Evolutionary conservation across 805 yeast species (phyloP).

Genomic region (Kregervanrija fluxuum): DNA sequence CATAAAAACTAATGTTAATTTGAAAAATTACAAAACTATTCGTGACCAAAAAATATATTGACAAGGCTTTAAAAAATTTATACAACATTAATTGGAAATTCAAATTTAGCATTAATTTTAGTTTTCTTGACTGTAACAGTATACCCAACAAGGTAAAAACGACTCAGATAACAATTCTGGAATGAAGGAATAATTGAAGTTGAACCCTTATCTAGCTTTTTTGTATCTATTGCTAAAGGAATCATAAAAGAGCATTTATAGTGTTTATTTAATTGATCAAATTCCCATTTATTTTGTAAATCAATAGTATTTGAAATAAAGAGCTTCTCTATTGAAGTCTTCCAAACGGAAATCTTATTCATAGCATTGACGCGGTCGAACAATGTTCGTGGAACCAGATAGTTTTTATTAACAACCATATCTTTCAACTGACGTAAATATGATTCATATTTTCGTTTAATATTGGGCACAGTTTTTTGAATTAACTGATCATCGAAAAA

Average conservation of each 20-base stretch:
- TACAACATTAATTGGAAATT: not conserved
- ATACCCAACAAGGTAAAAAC: slow-evolving; percentile 5
- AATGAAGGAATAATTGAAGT: slow-evolving; percentile 4
- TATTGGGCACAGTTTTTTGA: slow-evolving; percentile 4
- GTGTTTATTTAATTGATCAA: not conserved
- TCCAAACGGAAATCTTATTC: slow-evolving; percentile 4
- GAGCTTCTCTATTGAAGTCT: slow-evolving; percentile 3
- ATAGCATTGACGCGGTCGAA: slow-evolving; percentile 2
- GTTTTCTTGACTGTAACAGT: slow-evolving; percentile 1
- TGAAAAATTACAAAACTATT: too few relatives aligned
- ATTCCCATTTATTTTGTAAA: slow-evolving; percentile 3
- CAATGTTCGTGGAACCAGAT: slow-evolving; percentile 1
- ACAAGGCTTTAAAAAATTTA: too few relatives aligned
- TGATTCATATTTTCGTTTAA: not conserved
- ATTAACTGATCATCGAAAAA: slow-evolving; percentile 6
- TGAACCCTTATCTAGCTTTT: not conserved
- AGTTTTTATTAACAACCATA: not conserved
- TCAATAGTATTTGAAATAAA: slow-evolving; percentile 2
- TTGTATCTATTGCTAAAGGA: slow-evolving; percentile 1
- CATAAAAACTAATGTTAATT: too few relatives aligned
- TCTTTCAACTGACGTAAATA: slow-evolving; percentile 1
- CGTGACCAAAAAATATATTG: too few relatives aligned
- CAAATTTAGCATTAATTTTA: slow-evolving; percentile 1
- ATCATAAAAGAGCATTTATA: slow-evolving; percentile 1
- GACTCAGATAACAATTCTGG: slow-evolving; percentile 3